phyloP scores from a whole-genome alignment of 73 alveolate genomes.

The Paramecium tetraurelia region DNA sequence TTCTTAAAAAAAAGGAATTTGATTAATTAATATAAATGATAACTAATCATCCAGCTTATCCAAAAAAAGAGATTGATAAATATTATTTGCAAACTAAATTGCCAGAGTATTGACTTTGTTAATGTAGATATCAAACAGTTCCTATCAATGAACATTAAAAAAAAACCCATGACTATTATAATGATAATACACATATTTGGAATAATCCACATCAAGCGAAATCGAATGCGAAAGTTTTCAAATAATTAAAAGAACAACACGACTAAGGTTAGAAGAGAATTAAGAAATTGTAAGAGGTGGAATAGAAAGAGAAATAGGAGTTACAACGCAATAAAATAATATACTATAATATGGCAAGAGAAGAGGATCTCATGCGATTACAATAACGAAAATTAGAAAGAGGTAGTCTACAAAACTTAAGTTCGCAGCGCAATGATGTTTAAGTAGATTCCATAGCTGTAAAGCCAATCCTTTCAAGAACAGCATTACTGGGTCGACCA shows the following conservation, averaged over 20 bases:
- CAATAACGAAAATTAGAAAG: constrained; percentile 31
- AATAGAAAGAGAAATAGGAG: neutral
- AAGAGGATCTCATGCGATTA: neutral
- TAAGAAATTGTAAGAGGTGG: neutral
- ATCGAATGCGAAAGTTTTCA: constrained; percentile 9
- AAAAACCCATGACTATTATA: constrained; percentile 18
- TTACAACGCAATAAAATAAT: neutral
- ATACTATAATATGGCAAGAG: neutral
- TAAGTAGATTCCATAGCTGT: neutral
- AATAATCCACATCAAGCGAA: constrained; percentile 29
- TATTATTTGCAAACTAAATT: neutral
- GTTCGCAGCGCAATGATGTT: constrained; percentile 5
- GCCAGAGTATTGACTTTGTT: neutral
- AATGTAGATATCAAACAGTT: constrained; percentile 32
- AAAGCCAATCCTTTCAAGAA: constrained; percentile 5
- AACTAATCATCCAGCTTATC: constrained; percentile 17
- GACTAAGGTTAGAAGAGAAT: constrained; percentile 11
- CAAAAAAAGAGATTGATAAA: constrained; percentile 24
- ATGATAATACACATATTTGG: constrained; percentile 52
- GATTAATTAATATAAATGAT: constrained; percentile 19
- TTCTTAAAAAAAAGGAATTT: neutral
- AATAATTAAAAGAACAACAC: neutral
- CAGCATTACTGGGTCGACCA: constrained; percentile 47
- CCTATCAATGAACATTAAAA: neutral
- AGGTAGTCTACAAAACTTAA: neutral